Percentiles rank a stretch among this genome's conserved stretches.
Evolutionary conservation across 805 yeast genomes (phyloP).

Genomic region (Candida odintsovae): DNA sequence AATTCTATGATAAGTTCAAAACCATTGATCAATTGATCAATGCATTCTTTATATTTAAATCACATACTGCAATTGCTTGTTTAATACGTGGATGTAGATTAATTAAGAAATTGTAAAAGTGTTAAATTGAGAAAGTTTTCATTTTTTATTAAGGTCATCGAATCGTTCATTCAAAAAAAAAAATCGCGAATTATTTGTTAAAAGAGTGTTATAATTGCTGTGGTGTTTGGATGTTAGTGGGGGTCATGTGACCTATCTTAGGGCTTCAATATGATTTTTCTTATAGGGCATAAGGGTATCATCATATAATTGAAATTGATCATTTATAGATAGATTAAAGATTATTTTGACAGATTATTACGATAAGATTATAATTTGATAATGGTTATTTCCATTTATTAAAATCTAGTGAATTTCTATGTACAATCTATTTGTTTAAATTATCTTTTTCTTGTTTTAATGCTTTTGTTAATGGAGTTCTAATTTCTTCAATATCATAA

Average conservation of each 20-base stretch:
- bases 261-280: slow-evolving; percentile 1
- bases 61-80: slow-evolving; percentile 20
- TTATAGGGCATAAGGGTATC: neutral
- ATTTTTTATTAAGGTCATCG: slow-evolving; percentile 4
- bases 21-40: neutral
- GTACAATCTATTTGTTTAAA: no score
- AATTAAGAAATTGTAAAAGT: no score
- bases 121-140: slow-evolving; percentile 15
- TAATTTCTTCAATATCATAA: slow-evolving; percentile 40
- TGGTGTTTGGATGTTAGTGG: slow-evolving; percentile 4
- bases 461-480: slow-evolving; percentile 43
- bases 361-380: no score
- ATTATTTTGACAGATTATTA: no score
- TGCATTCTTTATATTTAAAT: neutral
- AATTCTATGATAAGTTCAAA: neutral
- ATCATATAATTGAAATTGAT: no score
- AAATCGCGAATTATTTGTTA: slow-evolving; percentile 2
- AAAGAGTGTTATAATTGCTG: slow-evolving; percentile 1
- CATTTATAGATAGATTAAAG: no score
- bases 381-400: no score
- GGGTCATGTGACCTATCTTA: slow-evolving; percentile 8
- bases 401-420: no score
- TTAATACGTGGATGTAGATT: no score
- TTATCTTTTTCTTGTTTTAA: slow-evolving; percentile 43
- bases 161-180: neutral